phyloP scores from a whole-genome alignment of 495 filamentous ascomycete genomes.

The Aspergillus asperescens region DNA sequence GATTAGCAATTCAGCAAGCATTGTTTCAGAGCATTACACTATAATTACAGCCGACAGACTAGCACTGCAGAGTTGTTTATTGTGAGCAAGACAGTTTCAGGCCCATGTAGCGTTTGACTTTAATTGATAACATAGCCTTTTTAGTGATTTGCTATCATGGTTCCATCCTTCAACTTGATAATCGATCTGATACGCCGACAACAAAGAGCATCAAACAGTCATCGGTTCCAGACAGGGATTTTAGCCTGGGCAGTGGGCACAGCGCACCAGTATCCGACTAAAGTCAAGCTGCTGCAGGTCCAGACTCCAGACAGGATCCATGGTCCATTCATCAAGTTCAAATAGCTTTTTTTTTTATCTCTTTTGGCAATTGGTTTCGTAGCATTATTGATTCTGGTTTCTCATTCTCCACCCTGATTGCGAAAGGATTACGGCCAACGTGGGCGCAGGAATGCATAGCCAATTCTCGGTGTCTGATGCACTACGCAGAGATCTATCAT shows the following conservation, averaged over 20 bases:
- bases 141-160: too few species aligned
- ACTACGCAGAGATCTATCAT: background rate
- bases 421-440: too few species aligned
- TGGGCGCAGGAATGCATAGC: background rate
- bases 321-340: constrained; percentile 13
- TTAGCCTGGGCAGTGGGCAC: constrained; percentile 9
- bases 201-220: background rate
- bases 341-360: background rate
- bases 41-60: background rate
- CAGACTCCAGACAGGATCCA: constrained; percentile 16
- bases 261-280: constrained; percentile 14
- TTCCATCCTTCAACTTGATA: background rate
- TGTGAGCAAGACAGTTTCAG: background rate
- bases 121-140: background rate
- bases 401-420: background rate
- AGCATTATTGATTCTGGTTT: too few species aligned
- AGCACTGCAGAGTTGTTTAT: background rate
- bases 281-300: constrained; percentile 24
- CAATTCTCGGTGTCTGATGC: background rate
- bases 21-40: constrained; percentile 7
- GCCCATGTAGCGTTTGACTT: background rate
- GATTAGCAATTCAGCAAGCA: background rate
- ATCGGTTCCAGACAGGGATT: background rate
- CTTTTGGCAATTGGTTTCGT: too few species aligned
- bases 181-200: constrained; percentile 2